Percentiles rank a stretch among this genome's conserved stretches.
Evolutionary conservation across 148 eudicot species (phyloP).

Genomic region (Chenopodium quinoa): DNA sequence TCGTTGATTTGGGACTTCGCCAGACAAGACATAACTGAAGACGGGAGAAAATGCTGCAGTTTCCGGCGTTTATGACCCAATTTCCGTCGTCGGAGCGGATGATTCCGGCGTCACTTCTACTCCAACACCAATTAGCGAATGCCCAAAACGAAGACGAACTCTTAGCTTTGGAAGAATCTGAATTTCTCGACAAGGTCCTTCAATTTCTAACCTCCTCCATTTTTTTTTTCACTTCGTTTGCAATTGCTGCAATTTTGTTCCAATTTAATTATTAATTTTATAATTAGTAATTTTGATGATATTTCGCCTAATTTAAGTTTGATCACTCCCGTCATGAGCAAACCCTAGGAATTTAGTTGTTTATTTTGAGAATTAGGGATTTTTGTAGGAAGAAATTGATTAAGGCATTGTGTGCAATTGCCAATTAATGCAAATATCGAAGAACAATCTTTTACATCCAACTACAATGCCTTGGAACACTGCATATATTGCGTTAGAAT

Average conservation of each 20-base stretch:
- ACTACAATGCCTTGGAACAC: too few species aligned
- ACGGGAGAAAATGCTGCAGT: slow-evolving; percentile 42
- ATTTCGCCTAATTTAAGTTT: not conserved
- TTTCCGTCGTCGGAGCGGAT: slow-evolving; percentile 62
- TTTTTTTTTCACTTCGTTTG: not conserved
- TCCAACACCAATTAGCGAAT: slow-evolving; percentile 55
- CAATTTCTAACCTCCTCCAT: not conserved
- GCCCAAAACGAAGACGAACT: slow-evolving; percentile 78
- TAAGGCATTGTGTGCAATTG: too few species aligned
- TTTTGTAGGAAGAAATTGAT: too few species aligned
- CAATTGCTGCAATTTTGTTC: not conserved
- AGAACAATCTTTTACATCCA: too few species aligned
- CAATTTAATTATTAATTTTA: not conserved
- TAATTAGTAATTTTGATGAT: not conserved
- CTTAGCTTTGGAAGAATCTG: slow-evolving; percentile 76
- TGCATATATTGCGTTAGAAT: too few species aligned
- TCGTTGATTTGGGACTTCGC: not conserved
- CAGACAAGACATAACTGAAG: not conserved
- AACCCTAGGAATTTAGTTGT: not conserved
- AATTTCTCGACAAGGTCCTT: slow-evolving; percentile 64
- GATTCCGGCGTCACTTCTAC: slow-evolving; percentile 65
- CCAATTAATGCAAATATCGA: too few species aligned
- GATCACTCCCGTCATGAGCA: not conserved
- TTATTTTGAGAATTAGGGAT: not conserved
- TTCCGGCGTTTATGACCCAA: slow-evolving; percentile 67